These are phyloP conservation scores for Trichoderma afroharzianum DNA, from an alignment of 2,329 filamentous ascomycete species.

Conservation along the genomic window DNA sequence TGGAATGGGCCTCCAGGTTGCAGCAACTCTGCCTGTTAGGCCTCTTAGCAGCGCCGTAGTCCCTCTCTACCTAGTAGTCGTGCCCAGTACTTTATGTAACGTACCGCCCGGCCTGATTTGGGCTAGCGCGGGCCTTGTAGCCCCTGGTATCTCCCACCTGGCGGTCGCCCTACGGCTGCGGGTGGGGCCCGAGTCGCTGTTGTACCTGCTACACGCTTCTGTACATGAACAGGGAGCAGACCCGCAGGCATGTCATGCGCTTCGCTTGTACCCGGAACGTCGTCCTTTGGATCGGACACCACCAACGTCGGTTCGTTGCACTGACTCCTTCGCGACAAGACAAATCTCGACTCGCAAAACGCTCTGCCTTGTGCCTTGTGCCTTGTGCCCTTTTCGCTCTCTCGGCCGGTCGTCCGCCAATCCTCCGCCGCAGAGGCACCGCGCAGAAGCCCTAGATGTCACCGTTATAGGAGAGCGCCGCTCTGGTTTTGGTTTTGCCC, in stretches of 20 bases:
- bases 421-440: neutral
- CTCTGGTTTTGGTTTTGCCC: constrained; percentile 18
- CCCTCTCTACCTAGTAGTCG: neutral
- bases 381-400: neutral
- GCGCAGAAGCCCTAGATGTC: constrained; percentile 27
- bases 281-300: neutral
- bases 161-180: constrained; percentile 14
- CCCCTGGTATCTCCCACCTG: constrained; percentile 12
- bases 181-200: neutral
- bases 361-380: neutral
- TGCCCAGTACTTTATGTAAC: constrained; percentile 15
- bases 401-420: neutral
- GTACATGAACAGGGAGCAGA: neutral
- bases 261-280: constrained; percentile 17
- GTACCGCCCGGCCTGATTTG: constrained; percentile 12
- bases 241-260: constrained; percentile 14
- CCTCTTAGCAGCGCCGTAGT: neutral
- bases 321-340: constrained; percentile 11
- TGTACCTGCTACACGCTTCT: constrained; percentile 13
- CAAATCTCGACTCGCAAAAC: neutral
- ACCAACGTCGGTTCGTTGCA: constrained; percentile 9
- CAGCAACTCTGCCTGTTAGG: neutral
- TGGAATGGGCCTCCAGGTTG: neutral
- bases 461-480: constrained; percentile 35
- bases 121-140: constrained; percentile 13